phyloP scores from a whole-genome alignment of 2,329 filamentous ascomycete genomes.

The Aspergillus fijiensis region DNA sequence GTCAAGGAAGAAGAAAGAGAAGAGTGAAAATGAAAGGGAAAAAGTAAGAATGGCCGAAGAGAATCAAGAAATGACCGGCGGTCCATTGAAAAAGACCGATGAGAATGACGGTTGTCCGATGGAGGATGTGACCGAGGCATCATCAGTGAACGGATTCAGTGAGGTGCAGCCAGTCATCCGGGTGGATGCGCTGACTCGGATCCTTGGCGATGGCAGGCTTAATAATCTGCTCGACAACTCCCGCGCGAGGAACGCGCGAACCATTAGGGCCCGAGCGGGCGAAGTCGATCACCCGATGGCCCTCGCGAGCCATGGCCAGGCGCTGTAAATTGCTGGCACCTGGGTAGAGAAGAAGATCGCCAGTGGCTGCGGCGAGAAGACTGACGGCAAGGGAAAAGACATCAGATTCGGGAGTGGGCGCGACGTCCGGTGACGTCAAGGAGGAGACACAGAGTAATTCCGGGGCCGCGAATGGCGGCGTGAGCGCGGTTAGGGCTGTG shows the following conservation, averaged over 20 bases:
- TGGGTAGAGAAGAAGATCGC: conserved; percentile 46
- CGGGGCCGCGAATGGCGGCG: conserved; percentile 47
- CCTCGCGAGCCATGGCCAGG: conserved; percentile 46
- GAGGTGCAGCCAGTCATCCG: conserved; percentile 34
- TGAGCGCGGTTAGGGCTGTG: conserved; percentile 41
- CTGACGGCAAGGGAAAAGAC: conserved; percentile 49
- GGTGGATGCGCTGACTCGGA: conserved; percentile 31
- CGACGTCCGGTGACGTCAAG: conserved; percentile 33
- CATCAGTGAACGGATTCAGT: conserved; percentile 6
- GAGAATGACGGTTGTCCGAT: background rate
- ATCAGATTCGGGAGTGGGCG: conserved; percentile 43
- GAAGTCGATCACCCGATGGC: conserved; percentile 45
- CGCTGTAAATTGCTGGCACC: conserved; percentile 41
- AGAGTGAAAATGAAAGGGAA: conserved; percentile 3
- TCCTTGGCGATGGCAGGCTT: conserved; percentile 42
- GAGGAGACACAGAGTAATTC: conserved; percentile 43
- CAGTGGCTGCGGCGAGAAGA: conserved; percentile 46
- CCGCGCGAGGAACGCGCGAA: conserved; percentile 40
- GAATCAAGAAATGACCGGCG: background rate
- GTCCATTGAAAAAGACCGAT: background rate
- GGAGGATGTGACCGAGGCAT: background rate
- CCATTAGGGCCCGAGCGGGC: conserved; percentile 39
- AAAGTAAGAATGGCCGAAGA: background rate
- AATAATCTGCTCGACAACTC: conserved; percentile 41
- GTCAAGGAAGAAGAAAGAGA: background rate